Percentiles rank a stretch among this genome's conserved stretches.
These are phyloP conservation scores for Microcyclospora pomicola DNA, from an alignment of 2,329 filamentous ascomycete genomes.

Conservation along the genomic window DNA sequence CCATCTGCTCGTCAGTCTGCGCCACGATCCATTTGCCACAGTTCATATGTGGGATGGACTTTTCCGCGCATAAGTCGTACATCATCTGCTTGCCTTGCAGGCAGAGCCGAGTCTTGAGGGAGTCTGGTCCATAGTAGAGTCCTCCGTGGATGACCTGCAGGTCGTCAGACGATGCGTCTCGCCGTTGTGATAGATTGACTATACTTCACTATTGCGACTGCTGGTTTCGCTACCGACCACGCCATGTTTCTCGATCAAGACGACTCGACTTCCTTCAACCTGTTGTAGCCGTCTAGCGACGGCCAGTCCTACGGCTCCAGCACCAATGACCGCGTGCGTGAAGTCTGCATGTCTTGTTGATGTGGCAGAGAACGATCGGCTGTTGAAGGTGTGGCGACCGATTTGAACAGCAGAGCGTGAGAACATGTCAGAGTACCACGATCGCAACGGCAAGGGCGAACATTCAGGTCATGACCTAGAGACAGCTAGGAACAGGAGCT, in stretches of 20 bases:
- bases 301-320: conserved; percentile 65
- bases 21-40: conserved; percentile 93
- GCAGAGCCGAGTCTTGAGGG: conserved; percentile 75
- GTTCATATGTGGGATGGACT: conserved; percentile 56
- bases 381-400: too few relatives aligned
- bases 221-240: conserved; percentile 73
- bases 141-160: conserved; percentile 78
- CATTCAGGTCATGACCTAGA: too few relatives aligned
- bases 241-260: conserved; percentile 69
- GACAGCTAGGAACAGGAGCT: too few relatives aligned
- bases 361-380: conserved; percentile 31
- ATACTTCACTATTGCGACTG: conserved; percentile 72
- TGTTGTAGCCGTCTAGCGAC: conserved; percentile 58
- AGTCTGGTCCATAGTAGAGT: conserved; percentile 66
- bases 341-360: conserved; percentile 39
- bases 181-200: neutral
- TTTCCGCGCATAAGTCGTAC: conserved; percentile 59
- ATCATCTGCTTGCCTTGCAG: conserved; percentile 61
- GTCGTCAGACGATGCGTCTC: neutral
- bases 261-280: conserved; percentile 47
- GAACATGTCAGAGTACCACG: too few relatives aligned
- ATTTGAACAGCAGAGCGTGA: too few relatives aligned
- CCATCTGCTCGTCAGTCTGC: conserved; percentile 58
- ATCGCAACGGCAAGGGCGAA: too few relatives aligned
- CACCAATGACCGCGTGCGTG: conserved; percentile 54